Evolutionary conservation across 139 green algal species (phyloP).

Genomic region (Coccomyxa sp.): DNA sequence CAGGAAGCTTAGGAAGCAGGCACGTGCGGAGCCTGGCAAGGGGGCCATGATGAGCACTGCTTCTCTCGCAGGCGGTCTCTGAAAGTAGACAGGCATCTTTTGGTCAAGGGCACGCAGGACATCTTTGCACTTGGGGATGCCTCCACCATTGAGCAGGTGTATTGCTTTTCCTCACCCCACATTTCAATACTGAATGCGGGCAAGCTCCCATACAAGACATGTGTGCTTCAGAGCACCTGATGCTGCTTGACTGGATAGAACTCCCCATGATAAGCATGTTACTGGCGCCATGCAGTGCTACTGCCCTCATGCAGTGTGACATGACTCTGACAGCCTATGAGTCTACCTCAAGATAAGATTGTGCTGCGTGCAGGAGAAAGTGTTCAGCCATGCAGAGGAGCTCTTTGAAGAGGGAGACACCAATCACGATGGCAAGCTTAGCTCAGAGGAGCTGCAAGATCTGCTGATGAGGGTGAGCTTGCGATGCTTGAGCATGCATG

Average conservation of each 20-base stretch:
- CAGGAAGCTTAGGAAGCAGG: too few species aligned
- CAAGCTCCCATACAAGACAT: too few species aligned
- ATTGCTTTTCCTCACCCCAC: background rate
- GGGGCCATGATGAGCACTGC: too few species aligned
- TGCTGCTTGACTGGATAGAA: too few species aligned
- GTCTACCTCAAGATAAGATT: background rate
- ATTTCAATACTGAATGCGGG: background rate
- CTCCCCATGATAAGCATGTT: too few species aligned
- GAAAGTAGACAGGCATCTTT: slow-evolving; percentile 27
- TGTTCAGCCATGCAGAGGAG: slow-evolving; percentile 49
- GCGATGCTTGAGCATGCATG: too few species aligned
- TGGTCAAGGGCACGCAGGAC: slow-evolving; percentile 31
- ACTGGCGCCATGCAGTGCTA: background rate
- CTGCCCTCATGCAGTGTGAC: background rate
- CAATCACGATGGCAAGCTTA: slow-evolving; percentile 52
- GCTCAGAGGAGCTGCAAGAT: slow-evolving; percentile 35
- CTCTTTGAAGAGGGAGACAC: slow-evolving; percentile 61
- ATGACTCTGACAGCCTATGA: background rate
- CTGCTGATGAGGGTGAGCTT: slow-evolving; percentile 55
- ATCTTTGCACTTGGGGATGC: slow-evolving; percentile 46
- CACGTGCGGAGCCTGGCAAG: too few species aligned
- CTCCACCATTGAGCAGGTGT: slow-evolving; percentile 32
- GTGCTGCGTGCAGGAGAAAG: slow-evolving; percentile 18
- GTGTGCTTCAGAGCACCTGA: too few species aligned
- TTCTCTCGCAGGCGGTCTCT: too few species aligned